Conservation (phyloP, 139 green algal genomes). For the Pseudopediastrum boryanum region DNA sequence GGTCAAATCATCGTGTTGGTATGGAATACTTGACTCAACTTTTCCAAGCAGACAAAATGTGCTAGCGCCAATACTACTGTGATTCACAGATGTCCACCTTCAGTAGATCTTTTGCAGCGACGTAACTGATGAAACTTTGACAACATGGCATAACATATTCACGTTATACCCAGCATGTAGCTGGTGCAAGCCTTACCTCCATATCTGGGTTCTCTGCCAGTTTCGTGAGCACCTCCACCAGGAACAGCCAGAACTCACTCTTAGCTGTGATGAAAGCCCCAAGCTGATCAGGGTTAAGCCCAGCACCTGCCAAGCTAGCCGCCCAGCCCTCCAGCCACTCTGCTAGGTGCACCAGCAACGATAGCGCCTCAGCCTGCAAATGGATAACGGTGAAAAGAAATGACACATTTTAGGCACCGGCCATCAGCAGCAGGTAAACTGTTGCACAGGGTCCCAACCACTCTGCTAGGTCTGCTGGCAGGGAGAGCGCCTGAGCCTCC, state of each 20-base stretch:
- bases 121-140: too few relatives aligned
- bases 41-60: too few relatives aligned
- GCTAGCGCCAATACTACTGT: too few relatives aligned
- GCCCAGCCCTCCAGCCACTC: constrained; percentile 41
- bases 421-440: too few relatives aligned
- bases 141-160: too few relatives aligned
- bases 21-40: too few relatives aligned
- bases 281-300: constrained; percentile 20
- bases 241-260: constrained; percentile 40
- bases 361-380: constrained; percentile 10
- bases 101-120: too few relatives aligned
- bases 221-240: constrained; percentile 39
- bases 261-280: constrained; percentile 32
- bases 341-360: constrained; percentile 13
- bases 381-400: constrained; percentile 6
- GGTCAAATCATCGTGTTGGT: too few relatives aligned
- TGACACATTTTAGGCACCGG: neutral
- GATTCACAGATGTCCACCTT: too few relatives aligned
- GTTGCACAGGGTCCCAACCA: too few relatives aligned
- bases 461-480: too few relatives aligned
- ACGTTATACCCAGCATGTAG: neutral
- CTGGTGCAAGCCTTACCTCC: constrained; percentile 26
- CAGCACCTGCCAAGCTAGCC: constrained; percentile 19
- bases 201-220: constrained; percentile 40
- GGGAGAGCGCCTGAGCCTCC: too few relatives aligned